These are phyloP conservation scores for Nakazawaea siamensis DNA, from an alignment of 805 yeast genomes.

Conservation along the genomic window DNA sequence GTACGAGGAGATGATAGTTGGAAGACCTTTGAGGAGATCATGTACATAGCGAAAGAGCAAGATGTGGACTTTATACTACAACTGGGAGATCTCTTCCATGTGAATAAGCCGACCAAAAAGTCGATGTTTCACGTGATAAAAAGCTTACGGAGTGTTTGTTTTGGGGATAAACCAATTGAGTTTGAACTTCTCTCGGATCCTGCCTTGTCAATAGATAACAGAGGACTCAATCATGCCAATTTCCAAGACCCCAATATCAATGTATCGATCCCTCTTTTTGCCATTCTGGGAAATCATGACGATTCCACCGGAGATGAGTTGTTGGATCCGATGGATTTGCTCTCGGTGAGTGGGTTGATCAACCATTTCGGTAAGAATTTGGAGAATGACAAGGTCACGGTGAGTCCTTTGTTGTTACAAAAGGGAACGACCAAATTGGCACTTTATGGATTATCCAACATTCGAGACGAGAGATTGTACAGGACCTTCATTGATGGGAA, in stretches of 20 bases:
- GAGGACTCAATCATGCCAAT: constrained; percentile 61
- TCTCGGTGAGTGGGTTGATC: constrained; percentile 72
- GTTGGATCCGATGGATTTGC: constrained; percentile 77
- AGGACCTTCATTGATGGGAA: constrained; percentile 74
- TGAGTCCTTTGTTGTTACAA: constrained; percentile 71
- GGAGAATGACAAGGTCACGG: constrained; percentile 64
- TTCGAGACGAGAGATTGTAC: constrained; percentile 82
- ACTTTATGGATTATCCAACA: constrained; percentile 80
- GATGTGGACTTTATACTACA: constrained; percentile 87
- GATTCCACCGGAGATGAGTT: constrained; percentile 87
- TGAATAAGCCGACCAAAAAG: constrained; percentile 82
- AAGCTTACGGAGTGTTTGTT: constrained; percentile 59
- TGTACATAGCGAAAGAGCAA: constrained; percentile 54
- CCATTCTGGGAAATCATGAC: constrained; percentile 93
- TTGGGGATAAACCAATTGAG: constrained; percentile 85
- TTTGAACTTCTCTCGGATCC: constrained; percentile 81
- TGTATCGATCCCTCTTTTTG: constrained; percentile 83
- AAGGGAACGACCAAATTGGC: constrained; percentile 82
- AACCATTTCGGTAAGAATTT: constrained; percentile 85
- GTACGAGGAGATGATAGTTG: constrained; percentile 87
- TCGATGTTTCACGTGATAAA: constrained; percentile 78
- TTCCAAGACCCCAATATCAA: constrained; percentile 89
- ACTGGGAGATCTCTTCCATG: constrained; percentile 89
- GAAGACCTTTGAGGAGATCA: constrained; percentile 78
- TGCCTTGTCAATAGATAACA: constrained; percentile 44